Evolutionary conservation across 75 land plant species (phyloP), one percentile per base, ranked within the genome.

Genomic region (Pseudotsuga menziesii): DNA sequence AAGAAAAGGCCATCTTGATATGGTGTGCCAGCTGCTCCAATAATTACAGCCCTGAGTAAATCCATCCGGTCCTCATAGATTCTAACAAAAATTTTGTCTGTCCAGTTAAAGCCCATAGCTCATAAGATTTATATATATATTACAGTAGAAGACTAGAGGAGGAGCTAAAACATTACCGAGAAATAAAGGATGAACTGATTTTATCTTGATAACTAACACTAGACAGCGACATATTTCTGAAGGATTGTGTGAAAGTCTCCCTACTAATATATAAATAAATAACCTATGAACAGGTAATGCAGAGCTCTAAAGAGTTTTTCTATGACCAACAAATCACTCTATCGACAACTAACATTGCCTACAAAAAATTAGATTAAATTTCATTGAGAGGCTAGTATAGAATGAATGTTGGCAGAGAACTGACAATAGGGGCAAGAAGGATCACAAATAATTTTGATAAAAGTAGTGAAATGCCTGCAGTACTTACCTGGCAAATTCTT

Each of bases 1-100:
- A 96, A 86, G 79, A 97, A 97, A 20, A 97, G 79, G 20, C 95
- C 98, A 82, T 97, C 98, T 73, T 97, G 95, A 69, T 97, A 97
- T 22, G 99, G 99, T 29, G 99, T 96, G 79, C 89, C 93, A 62
- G 84, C 64, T 55, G 95, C 87, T 56, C 99, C 99, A 81, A 87
- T 83, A 75, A 97, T 94, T 57, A 82, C 91, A 59, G 95, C 98
- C 72, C 99, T 88, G 58, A 97, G 26, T 19, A 97, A 78, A 83
- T 97, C 99, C 86, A 94, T 92, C 54, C 98, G 86, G 52, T 94
- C 98, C 79, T 97, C 99, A 78, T 84, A 97, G 61, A 91, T 76
- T 72, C 97, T 82, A 19, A 96, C 99, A 83, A 88, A 94, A 36
- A 96, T 88, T 7, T 87, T 77, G n/a, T 69, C 54, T 69, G 54